Conservation (phyloP, 257 asterid species). For the Orobanche coerulescens region DNA sequence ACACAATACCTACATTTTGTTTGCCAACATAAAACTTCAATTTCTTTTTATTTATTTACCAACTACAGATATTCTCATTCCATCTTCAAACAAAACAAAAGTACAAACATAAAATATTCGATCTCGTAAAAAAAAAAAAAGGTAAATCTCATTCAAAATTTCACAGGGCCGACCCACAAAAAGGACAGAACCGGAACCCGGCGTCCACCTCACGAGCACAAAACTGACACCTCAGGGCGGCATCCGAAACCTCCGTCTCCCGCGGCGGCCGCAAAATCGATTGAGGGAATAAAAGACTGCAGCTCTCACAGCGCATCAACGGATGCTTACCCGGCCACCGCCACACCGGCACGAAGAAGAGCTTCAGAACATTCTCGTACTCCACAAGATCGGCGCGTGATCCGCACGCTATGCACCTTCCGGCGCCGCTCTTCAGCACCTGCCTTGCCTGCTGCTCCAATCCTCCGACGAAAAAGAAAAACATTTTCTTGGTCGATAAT, state of each 20-base stretch:
- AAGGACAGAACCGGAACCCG: slow-evolving; percentile 64
- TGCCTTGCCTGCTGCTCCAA: slow-evolving; percentile 62
- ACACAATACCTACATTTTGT: too few relatives aligned
- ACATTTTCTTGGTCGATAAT: slow-evolving; percentile 30
- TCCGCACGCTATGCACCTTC: slow-evolving; percentile 70
- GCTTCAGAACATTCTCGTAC: slow-evolving; percentile 64
- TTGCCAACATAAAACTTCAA: too few relatives aligned
- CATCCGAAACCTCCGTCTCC: slow-evolving; percentile 15
- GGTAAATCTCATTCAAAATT: not conserved
- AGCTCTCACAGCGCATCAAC: slow-evolving; percentile 46
- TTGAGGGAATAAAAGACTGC: slow-evolving; percentile 59
- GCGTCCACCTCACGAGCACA: slow-evolving; percentile 51
- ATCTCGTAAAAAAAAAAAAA: too few relatives aligned
- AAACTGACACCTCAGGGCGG: slow-evolving; percentile 34
- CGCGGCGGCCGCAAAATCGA: slow-evolving; percentile 35
- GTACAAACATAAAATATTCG: too few relatives aligned
- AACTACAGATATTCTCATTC: too few relatives aligned
- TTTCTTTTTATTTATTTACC: too few relatives aligned
- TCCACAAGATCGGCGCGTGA: slow-evolving; percentile 71
- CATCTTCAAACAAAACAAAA: not conserved
- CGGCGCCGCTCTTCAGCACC: slow-evolving; percentile 54
- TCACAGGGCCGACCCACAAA: slow-evolving; percentile 51
- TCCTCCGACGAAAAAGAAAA: slow-evolving; percentile 78
- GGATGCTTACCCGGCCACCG: slow-evolving; percentile 78
- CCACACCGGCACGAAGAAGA: slow-evolving; percentile 82